Percentiles rank a stretch among this genome's conserved stretches.
Evolutionary conservation across 75 land plant species (phyloP).

Genomic region (Gnetum montanum): DNA sequence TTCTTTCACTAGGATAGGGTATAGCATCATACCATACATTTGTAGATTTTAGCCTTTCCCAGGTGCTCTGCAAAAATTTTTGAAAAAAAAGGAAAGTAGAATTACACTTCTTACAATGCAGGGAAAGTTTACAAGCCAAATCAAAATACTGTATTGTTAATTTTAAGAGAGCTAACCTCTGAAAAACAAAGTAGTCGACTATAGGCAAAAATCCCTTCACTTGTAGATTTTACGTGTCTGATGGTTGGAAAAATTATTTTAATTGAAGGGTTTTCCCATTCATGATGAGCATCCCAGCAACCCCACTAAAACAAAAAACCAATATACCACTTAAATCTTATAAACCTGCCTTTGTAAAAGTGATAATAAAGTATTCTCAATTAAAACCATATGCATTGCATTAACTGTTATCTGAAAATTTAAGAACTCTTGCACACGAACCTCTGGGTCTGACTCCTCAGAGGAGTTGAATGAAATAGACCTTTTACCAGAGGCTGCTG

Average conservation of each 20-base stretch:
- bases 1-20: conserved; percentile 58
- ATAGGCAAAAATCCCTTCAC: conserved; percentile 33
- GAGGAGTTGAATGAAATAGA: conserved; percentile 35
- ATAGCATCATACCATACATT: conserved; percentile 53
- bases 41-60: conserved; percentile 55
- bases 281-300: conserved; percentile 63
- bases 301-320: conserved; percentile 56
- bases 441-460: conserved; percentile 88
- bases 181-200: conserved; percentile 53
- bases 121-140: too few relatives aligned
- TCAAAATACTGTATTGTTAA: too few relatives aligned
- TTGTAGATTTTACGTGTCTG: conserved; percentile 36
- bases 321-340: not conserved
- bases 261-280: conserved; percentile 56
- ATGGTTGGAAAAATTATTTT: conserved; percentile 63
- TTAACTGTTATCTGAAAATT: too few relatives aligned
- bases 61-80: conserved; percentile 49
- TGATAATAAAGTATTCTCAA: too few relatives aligned
- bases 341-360: too few relatives aligned
- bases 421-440: conserved; percentile 3
- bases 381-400: too few relatives aligned
- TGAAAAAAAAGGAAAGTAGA: not conserved
- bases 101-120: too few relatives aligned
- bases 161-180: conserved; percentile 37
- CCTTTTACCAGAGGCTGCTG: conserved; percentile 67